Percentiles rank a stretch among this genome's conserved stretches.
These are phyloP conservation scores for Fusarium solani-melongenae DNA, from an alignment of 2,329 filamentous ascomycete species.

Conservation along the genomic window DNA sequence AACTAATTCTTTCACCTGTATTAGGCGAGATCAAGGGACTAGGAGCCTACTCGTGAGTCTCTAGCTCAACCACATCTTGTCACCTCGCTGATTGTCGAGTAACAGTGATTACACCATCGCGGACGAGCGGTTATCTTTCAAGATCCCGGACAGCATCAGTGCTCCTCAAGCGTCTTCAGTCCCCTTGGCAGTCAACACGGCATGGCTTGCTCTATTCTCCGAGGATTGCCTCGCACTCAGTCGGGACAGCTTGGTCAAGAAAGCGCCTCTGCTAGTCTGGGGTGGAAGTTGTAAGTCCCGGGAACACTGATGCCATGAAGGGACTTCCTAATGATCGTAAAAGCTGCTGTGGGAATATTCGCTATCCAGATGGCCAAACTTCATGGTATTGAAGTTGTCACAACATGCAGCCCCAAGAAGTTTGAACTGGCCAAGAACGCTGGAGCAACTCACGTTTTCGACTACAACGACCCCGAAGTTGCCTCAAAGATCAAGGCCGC, in stretches of 20 bases:
- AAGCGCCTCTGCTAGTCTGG: conserved; percentile 50
- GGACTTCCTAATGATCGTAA: fast-evolving
- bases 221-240: conserved; percentile 47
- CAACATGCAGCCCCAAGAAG: conserved; percentile 49
- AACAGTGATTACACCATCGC: conserved; percentile 51
- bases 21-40: conserved; percentile 43
- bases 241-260: neutral
- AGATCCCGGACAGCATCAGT: conserved; percentile 44
- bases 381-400: conserved; percentile 45
- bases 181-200: conserved; percentile 51
- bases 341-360: conserved; percentile 31
- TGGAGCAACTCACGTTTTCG: conserved; percentile 51
- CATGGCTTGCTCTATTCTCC: conserved; percentile 54
- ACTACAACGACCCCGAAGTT: conserved; percentile 53
- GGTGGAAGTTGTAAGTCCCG: conserved; percentile 50
- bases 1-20: neutral
- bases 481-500: conserved; percentile 47
- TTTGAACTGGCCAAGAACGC: conserved; percentile 43
- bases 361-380: conserved; percentile 48
- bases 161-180: conserved; percentile 48
- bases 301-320: fast-evolving
- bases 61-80: fast-evolving
- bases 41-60: conserved; percentile 46
- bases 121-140: conserved; percentile 53
- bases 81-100: fast-evolving